A percentile compares a stretch with the other conserved stretches of the same genome.
These are phyloP conservation scores for Penicillium riverlandense DNA, from an alignment of 495 filamentous ascomycete genomes.

Conservation along the genomic window DNA sequence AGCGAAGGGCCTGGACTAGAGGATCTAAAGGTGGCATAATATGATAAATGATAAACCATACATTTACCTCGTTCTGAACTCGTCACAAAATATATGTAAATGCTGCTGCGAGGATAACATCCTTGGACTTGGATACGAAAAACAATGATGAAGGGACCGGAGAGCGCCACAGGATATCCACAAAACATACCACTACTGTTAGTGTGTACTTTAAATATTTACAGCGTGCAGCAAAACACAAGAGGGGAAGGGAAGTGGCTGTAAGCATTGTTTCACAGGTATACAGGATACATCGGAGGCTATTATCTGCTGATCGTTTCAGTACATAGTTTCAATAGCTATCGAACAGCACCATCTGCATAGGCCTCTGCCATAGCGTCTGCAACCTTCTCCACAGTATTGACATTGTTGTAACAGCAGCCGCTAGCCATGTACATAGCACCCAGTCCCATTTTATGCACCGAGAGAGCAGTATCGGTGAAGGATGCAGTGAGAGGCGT, in stretches of 20 bases:
- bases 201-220: too few species aligned
- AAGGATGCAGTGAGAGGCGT: conserved; percentile 6
- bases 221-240: too few species aligned
- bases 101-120: not conserved
- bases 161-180: too few species aligned
- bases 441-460: conserved; percentile 14
- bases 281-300: too few species aligned
- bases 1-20: conserved; percentile 49
- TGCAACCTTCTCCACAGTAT: conserved; percentile 8
- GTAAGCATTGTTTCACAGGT: too few species aligned
- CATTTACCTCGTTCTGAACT: not conserved
- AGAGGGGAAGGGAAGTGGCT: too few species aligned
- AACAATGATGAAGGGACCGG: too few species aligned
- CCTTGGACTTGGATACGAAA: too few species aligned
- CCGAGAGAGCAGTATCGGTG: conserved; percentile 4
- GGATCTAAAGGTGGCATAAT: not conserved
- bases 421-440: conserved; percentile 13
- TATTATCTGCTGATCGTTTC: too few species aligned
- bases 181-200: too few species aligned
- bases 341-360: conserved; percentile 13
- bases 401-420: conserved; percentile 7
- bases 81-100: not conserved
- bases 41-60: not conserved
- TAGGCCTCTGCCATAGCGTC: conserved; percentile 49
- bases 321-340: too few species aligned